Percentiles rank a stretch among this genome's conserved stretches.
Conservation (phyloP, 495 filamentous ascomycete species). For the Penicillium psychrofluorescens region DNA sequence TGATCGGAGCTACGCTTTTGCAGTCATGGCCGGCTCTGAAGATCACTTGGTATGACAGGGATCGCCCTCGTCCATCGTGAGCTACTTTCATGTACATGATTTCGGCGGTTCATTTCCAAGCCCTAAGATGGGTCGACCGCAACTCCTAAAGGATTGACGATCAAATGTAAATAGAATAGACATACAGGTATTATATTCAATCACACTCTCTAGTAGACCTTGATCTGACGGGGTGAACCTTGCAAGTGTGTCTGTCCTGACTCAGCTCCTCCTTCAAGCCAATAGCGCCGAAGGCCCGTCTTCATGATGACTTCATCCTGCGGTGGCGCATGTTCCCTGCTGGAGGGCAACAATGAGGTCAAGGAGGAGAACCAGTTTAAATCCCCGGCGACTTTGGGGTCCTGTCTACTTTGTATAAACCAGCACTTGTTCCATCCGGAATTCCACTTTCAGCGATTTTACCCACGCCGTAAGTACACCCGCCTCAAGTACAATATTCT, state of each 20-base stretch:
- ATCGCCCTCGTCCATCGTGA: not conserved
- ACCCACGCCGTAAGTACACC: too few species aligned
- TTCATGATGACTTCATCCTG: conserved; percentile 19
- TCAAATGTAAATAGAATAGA: not conserved
- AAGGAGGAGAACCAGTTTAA: not conserved
- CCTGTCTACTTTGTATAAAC: too few species aligned
- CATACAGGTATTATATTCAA: not conserved
- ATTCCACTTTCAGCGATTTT: too few species aligned
- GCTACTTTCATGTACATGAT: too few species aligned
- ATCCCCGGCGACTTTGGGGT: too few species aligned
- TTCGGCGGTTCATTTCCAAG: too few species aligned
- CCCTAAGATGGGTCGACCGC: too few species aligned
- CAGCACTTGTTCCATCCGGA: too few species aligned
- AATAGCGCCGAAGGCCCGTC: not conserved
- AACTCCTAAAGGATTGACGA: too few species aligned
- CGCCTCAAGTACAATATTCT: too few species aligned
- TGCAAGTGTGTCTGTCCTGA: not conserved
- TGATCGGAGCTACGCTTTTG: conserved; percentile 25
- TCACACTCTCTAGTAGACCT: not conserved
- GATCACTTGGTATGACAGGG: conserved; percentile 19
- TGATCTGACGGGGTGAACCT: too few species aligned
- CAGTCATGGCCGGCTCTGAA: conserved; percentile 26
- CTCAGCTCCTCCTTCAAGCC: not conserved
- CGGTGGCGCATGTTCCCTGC: not conserved
- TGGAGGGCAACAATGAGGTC: conserved; percentile 1